phyloP scores from a whole-genome alignment of 1,284 basidiomycete genomes.

The Ceratobasidium sp. region DNA sequence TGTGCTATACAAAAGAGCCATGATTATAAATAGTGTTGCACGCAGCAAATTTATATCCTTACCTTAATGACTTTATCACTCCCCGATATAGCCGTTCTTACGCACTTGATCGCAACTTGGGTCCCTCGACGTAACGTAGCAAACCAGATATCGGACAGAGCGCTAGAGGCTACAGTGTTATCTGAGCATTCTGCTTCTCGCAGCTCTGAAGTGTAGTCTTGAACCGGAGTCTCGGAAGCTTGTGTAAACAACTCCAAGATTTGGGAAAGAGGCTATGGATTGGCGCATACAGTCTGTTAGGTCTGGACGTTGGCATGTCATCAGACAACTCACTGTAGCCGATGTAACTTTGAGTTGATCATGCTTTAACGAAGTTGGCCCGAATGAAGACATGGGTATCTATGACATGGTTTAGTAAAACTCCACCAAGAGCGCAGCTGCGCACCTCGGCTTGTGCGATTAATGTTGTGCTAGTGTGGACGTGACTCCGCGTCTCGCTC shows the following conservation, averaged over 20 bases:
- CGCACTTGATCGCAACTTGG: slow-evolving; percentile 8
- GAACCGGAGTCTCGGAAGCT: not conserved
- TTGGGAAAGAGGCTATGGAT: not conserved
- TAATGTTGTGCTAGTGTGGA: too few species aligned
- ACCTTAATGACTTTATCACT: slow-evolving; percentile 7
- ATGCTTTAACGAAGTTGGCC: not conserved
- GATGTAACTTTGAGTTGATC: not conserved
- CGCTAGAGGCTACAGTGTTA: not conserved
- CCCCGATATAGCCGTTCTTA: slow-evolving; percentile 2
- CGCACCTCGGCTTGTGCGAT: too few species aligned
- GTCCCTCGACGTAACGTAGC: slow-evolving; percentile 4
- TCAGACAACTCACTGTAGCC: not conserved
- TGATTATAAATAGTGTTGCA: too few species aligned
- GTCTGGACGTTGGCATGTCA: not conserved
- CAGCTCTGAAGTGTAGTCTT: not conserved
- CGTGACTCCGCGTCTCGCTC: too few species aligned
- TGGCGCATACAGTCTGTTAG: not conserved
- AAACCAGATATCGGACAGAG: slow-evolving; percentile 5
- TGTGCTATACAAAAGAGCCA: not conserved
- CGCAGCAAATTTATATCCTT: too few species aligned
- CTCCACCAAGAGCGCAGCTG: too few species aligned
- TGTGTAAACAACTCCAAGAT: slow-evolving; percentile 1
- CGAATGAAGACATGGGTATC: too few species aligned
- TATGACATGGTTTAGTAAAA: too few species aligned
- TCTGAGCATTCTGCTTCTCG: not conserved